Base-by-base conservation (phyloP, 2,329 filamentous ascomycete genomes). In the Alternaria ethzedia region DNA sequence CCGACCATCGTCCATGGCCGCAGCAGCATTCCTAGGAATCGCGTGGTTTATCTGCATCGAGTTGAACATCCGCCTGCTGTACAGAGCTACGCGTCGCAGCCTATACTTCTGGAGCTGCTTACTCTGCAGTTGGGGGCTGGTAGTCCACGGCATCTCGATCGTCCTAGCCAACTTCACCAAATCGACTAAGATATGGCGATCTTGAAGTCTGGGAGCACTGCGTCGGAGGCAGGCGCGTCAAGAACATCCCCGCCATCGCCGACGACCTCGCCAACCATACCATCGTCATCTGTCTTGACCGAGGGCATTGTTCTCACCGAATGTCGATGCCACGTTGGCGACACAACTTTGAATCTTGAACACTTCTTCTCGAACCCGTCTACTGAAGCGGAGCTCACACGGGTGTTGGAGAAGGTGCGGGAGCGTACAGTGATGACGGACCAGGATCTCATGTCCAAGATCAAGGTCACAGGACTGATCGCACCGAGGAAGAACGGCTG, bases 91-190 rank as follows among this genome's bases (percentile, higher is more conserved):
- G 20, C 75, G 78, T 11, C 81, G 79, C 43, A 82, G 83, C 3
- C 75, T 82, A 5, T 85, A 85, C 70, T 85, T 84, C 69, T 84
- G 82, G 82, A 79, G 78, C n/a, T 71, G 65, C 51, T 26, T 70
- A 3, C 23, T 70, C 0, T 72, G 68, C 45, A 70, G 68, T 12
- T 73, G 66, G 72, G 70, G 66, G 13, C 74, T 85, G 64, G 66
- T 84, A 21, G 69, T 80, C 13, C 73, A 83, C 5, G 75, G 78
- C 2, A 54, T 80, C 2, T 76, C 78, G 10, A 83, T 84, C 47
- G 67, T 82, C 3, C 77, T 82, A 0, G 80, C 83, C 54, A 74
- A 81, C 50, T 72, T 81, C 7, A 83, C 7, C 32, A 1, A 36
- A 36, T 36, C 4, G 32, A 36, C 7, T 5, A 36, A 36, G 32